Conservation (phyloP, 805 yeast species). For the Metschnikowia sp. region DNA sequence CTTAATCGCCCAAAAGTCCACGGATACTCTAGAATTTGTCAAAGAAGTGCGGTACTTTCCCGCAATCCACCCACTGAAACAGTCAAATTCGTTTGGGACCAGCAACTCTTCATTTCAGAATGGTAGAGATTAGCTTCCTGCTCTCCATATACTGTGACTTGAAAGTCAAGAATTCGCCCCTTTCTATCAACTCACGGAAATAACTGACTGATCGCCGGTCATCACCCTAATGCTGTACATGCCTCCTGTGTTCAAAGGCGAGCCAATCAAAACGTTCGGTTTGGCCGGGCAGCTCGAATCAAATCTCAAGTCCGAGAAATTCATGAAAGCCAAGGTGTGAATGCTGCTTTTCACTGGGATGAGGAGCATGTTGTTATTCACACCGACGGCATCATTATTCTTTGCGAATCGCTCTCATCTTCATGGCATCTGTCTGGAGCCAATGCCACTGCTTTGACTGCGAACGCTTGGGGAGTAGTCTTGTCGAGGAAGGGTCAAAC, state of each 20-base stretch:
- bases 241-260: constrained; percentile 40
- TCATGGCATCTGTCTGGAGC: constrained; percentile 45
- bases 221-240: constrained; percentile 29
- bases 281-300: constrained; percentile 49
- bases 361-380: constrained; percentile 40
- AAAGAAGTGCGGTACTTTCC: too few relatives aligned
- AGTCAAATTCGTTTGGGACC: constrained; percentile 21
- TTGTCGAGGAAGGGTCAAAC: constrained; percentile 43
- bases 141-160: constrained; percentile 38
- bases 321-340: constrained; percentile 43
- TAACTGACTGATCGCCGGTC: constrained; percentile 46
- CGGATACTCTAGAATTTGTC: too few relatives aligned
- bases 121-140: constrained; percentile 13
- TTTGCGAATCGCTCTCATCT: constrained; percentile 33
- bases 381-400: constrained; percentile 22
- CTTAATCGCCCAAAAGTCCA: too few relatives aligned
- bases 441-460: constrained; percentile 60
- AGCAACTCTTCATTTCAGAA: constrained; percentile 29
- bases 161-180: constrained; percentile 41
- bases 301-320: constrained; percentile 42
- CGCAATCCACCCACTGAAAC: constrained; percentile 19
- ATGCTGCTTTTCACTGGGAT: constrained; percentile 44
- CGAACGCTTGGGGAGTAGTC: constrained; percentile 52
- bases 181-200: constrained; percentile 63
- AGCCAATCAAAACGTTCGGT: constrained; percentile 36